These are phyloP conservation scores for Suillus cothurnatus DNA, from an alignment of 768 basidiomycete species.

Conservation along the genomic window DNA sequence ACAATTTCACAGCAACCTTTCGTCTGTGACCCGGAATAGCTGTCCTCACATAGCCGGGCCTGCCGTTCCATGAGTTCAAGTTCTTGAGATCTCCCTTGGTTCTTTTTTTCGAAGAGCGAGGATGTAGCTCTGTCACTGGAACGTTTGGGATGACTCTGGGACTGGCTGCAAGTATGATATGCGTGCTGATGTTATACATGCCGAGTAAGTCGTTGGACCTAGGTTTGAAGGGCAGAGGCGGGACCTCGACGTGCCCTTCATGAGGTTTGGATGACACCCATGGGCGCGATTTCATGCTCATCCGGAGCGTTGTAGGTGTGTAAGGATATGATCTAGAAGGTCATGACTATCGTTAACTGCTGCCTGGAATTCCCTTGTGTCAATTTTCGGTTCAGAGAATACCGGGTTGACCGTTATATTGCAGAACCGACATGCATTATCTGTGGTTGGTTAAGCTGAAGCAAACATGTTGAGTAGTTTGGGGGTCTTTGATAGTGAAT, in stretches of 20 bases:
- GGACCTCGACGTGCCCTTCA: conserved; percentile 16
- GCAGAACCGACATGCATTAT: neutral
- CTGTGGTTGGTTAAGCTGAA: too few species aligned
- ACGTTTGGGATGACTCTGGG: conserved; percentile 25
- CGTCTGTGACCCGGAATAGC: conserved; percentile 16
- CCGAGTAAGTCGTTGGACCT: conserved; percentile 22
- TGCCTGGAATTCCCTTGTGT: neutral
- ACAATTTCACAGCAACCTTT: conserved; percentile 62
- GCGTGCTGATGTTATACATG: conserved; percentile 29
- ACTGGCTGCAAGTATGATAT: conserved; percentile 31
- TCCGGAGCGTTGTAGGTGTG: conserved; percentile 23
- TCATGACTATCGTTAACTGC: neutral
- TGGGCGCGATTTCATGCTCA: conserved; percentile 23
- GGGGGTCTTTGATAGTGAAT: too few species aligned
- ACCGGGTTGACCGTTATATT: neutral
- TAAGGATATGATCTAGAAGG: conserved; percentile 22
- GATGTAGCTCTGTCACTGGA: conserved; percentile 25
- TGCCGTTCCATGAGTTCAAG: conserved; percentile 25
- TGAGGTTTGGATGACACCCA: conserved; percentile 17
- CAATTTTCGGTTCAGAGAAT: neutral
- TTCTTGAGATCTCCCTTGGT: conserved; percentile 1
- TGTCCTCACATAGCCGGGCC: conserved; percentile 14
- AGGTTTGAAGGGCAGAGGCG: conserved; percentile 20
- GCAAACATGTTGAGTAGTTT: too few species aligned
- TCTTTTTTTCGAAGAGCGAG: conserved; percentile 8